These are phyloP conservation scores for Cephaloascus albidus DNA, from an alignment of 805 yeast genomes.

Conservation along the genomic window DNA sequence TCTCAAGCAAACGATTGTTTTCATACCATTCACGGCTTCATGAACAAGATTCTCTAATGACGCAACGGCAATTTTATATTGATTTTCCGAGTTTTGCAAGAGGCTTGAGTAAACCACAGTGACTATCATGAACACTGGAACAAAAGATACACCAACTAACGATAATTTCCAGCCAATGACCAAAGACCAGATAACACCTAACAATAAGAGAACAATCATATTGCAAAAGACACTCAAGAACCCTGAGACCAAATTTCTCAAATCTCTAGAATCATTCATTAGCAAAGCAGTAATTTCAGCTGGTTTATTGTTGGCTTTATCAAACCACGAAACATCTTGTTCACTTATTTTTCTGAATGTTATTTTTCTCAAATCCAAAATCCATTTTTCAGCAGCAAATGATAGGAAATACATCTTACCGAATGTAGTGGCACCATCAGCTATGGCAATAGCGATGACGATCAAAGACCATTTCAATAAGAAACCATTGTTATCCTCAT, in stretches of 20 bases:
- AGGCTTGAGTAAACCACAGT: slow-evolving; percentile 43
- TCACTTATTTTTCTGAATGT: slow-evolving; percentile 39
- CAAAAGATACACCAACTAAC: slow-evolving; percentile 68
- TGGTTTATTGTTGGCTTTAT: slow-evolving; percentile 23
- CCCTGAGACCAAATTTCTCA: slow-evolving; percentile 55
- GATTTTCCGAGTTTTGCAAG: slow-evolving; percentile 46
- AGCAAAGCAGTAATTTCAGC: slow-evolving; percentile 57
- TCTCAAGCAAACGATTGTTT: slow-evolving; percentile 53
- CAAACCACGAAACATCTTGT: slow-evolving; percentile 49
- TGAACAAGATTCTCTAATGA: slow-evolving; percentile 39
- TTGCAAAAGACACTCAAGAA: slow-evolving; percentile 48
- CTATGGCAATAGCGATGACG: slow-evolving; percentile 50
- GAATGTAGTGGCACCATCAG: slow-evolving; percentile 53
- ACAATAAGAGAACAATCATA: slow-evolving; percentile 39
- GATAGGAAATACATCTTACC: slow-evolving; percentile 40
- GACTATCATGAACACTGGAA: slow-evolving; percentile 50
- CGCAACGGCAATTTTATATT: slow-evolving; percentile 49
- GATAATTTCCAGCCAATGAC: slow-evolving; percentile 80
- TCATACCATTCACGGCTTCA: slow-evolving; percentile 50
- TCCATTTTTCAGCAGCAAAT: slow-evolving; percentile 61
- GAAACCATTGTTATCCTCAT: slow-evolving; percentile 20
- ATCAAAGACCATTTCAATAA: slow-evolving; percentile 58
- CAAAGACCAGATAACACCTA: slow-evolving; percentile 74
- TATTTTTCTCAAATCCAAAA: slow-evolving; percentile 37
- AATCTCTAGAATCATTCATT: slow-evolving; percentile 75